A percentile compares a stretch with the other conserved stretches of the same genome.
phyloP scores from a whole-genome alignment of 352 stramenopile species.

The Phytophthora quininea region DNA sequence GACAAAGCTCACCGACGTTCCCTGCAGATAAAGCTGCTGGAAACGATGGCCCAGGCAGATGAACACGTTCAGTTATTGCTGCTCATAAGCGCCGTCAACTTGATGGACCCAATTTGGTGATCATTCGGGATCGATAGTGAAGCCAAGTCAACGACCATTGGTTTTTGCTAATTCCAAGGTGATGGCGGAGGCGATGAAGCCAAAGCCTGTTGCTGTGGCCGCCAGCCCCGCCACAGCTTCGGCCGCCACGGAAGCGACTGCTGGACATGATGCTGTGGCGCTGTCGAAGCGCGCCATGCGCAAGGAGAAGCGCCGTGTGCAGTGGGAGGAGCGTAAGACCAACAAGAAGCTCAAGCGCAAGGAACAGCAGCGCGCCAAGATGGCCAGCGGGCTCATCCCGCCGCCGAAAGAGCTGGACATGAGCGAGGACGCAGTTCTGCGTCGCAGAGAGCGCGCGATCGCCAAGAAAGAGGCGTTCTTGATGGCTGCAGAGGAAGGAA shows the following conservation, averaged over 20 bases:
- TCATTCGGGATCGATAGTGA: conserved; percentile 8
- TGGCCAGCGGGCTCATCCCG: conserved; percentile 29
- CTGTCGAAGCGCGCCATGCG: conserved; percentile 64
- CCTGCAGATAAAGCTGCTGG: too few relatives aligned
- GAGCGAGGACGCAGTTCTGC: conserved; percentile 74
- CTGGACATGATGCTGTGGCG: conserved; percentile 11
- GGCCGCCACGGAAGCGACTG: conserved; percentile 1
- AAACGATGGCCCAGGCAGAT: too few relatives aligned
- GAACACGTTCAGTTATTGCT: background rate
- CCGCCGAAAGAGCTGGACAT: conserved; percentile 71
- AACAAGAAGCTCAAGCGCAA: conserved; percentile 85
- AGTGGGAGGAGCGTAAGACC: conserved; percentile 83
- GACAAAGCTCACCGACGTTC: background rate
- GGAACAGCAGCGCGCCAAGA: conserved; percentile 47
- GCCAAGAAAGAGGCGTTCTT: conserved; percentile 79
- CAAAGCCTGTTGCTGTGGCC: background rate
- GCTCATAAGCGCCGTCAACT: too few relatives aligned
- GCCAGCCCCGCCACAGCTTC: conserved; percentile 2
- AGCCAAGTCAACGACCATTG: conserved; percentile 23
- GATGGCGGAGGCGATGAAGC: conserved; percentile 5
- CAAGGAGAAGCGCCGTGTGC: conserved; percentile 63
- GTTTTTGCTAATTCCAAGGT: conserved; percentile 2
- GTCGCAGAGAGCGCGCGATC: conserved; percentile 60
- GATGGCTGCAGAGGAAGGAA: conserved; percentile 84
- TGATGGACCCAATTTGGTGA: too few relatives aligned